A percentile compares a stretch with the other conserved stretches of the same genome.
phyloP scores from a whole-genome alignment of 169 alveolate genomes.

The Plasmodium adleri region DNA sequence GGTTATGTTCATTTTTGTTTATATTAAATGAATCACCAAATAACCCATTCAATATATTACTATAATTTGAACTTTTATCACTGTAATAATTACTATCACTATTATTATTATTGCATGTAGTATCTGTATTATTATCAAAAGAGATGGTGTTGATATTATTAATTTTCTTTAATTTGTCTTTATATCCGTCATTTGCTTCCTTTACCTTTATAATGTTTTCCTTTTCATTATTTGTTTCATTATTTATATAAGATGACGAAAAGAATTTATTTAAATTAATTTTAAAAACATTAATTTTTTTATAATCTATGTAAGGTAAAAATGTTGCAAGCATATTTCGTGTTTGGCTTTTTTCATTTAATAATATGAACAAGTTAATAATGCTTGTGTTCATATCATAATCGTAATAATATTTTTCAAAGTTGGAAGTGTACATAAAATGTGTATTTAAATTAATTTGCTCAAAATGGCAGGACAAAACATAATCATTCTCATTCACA shows the following conservation, averaged over 20 bases:
- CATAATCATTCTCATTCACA: neutral
- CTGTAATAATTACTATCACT: too few relatives aligned
- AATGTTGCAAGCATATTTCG: slow-evolving; percentile 13
- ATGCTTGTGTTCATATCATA: slow-evolving; percentile 38
- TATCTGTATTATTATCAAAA: too few relatives aligned
- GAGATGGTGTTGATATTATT: too few relatives aligned
- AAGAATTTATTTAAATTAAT: slow-evolving; percentile 15
- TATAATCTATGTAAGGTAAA: slow-evolving; percentile 10
- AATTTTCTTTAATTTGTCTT: too few relatives aligned
- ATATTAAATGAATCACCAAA: neutral
- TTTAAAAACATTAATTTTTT: slow-evolving; percentile 51
- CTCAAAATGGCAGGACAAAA: slow-evolving; percentile 25
- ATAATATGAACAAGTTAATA: slow-evolving; percentile 20
- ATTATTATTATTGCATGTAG: too few relatives aligned
- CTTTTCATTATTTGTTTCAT: too few relatives aligned
- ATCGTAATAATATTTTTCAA: slow-evolving; percentile 50
- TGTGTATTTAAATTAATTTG: slow-evolving; percentile 44
- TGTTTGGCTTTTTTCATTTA: slow-evolving; percentile 8
- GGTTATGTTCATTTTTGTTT: neutral
- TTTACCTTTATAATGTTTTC: too few relatives aligned
- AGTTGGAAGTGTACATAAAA: slow-evolving; percentile 17
- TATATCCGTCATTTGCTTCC: too few relatives aligned
- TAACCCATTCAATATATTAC: too few relatives aligned
- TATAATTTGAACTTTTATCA: too few relatives aligned
- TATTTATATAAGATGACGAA: neutral